phyloP scores from a whole-genome alignment of 768 basidiomycete genomes.

The Cystobasidiopsis lactophilus region DNA sequence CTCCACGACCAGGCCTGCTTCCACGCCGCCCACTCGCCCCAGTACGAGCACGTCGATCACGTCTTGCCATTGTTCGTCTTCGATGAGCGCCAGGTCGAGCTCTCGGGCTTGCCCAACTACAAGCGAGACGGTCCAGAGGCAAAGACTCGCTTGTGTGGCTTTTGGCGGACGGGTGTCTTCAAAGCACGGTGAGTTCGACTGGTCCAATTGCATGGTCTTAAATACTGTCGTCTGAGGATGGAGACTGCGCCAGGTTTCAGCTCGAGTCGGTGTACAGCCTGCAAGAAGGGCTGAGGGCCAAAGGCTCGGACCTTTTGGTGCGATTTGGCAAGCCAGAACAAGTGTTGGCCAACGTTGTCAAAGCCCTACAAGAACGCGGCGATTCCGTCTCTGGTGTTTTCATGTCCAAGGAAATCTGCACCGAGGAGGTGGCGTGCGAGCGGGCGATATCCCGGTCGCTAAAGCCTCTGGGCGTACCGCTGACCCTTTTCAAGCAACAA shows the following conservation, averaged over 20 bases:
- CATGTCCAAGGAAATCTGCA: constrained; percentile 23
- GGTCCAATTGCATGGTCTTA: too few species aligned
- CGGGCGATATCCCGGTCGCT: not conserved
- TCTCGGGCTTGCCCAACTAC: constrained; percentile 22
- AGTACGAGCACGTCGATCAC: constrained; percentile 19
- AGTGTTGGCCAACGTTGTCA: constrained; percentile 22
- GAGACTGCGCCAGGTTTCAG: too few species aligned
- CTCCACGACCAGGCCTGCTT: constrained; percentile 19
- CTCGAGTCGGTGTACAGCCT: constrained; percentile 25
- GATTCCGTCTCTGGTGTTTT: constrained; percentile 23
- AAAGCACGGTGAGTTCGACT: constrained; percentile 7
- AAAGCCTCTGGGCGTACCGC: not conserved
- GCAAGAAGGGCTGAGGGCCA: constrained; percentile 19
- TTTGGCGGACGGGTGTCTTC: constrained; percentile 18
- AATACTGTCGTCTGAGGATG: too few species aligned
- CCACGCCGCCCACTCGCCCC: constrained; percentile 14
- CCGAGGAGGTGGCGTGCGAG: constrained; percentile 16
- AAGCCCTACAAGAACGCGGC: constrained; percentile 19
- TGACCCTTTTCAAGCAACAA: constrained; percentile 1
- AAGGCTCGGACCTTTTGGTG: constrained; percentile 23
- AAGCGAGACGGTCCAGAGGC: constrained; percentile 18
- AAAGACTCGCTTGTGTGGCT: constrained; percentile 15
- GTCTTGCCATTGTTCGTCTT: constrained; percentile 29
- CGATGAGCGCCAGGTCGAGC: constrained; percentile 26
- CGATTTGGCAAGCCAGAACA: constrained; percentile 27